Evolutionary conservation across 331 rosid genomes (phyloP), one percentile per base, ranked within the genome.

Genomic region (Quercus tomentella): DNA sequence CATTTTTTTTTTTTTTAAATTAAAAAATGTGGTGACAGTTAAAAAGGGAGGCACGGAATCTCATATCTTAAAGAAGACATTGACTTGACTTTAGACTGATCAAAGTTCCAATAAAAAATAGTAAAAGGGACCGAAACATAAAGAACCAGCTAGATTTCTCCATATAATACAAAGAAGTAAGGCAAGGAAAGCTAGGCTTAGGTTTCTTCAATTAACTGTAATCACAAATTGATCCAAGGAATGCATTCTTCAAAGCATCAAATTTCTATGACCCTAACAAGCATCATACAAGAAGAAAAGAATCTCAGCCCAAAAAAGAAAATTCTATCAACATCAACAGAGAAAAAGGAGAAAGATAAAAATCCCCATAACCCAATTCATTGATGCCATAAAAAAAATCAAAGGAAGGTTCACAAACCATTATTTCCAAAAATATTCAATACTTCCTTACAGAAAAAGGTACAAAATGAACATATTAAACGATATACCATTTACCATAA

Each of bases 181-280:
- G 57, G 54, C 55, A 80, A 77, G 69, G 84, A 79, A 82, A 58
- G 75, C 49, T 84, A 70, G 76, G 70, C 72, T 56, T 79, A 22
- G 79, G 84, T 89, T 83, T 82, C 60, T 79, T 75, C 82, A 71
- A 70, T 66, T 66, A 70, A 79, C 84, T 75, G 83, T 73, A 82
- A 82, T 21, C 4, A 77, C 75, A 86, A 81, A 56, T 83, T 23
- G 79, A 74, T 70, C 79, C 69, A 45, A 74, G 70, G 78, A 20
- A 69, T 30, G 12, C 61, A 73, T 79, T 80, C 84, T 71, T 69
- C 72, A 80, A 79, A 83, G 87, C 76, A 86, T 75, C 86, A 73
- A 37, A 60, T 81, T 87, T 84, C 78, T 79, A 60, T 75, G 33
- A 77, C 82, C 74, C 86, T 45, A 60, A 80, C 74, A 62, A 82